Evolutionary conservation across 192 early-diverging fungal genomes (phyloP).

Genomic region (Podila clonocystis): DNA sequence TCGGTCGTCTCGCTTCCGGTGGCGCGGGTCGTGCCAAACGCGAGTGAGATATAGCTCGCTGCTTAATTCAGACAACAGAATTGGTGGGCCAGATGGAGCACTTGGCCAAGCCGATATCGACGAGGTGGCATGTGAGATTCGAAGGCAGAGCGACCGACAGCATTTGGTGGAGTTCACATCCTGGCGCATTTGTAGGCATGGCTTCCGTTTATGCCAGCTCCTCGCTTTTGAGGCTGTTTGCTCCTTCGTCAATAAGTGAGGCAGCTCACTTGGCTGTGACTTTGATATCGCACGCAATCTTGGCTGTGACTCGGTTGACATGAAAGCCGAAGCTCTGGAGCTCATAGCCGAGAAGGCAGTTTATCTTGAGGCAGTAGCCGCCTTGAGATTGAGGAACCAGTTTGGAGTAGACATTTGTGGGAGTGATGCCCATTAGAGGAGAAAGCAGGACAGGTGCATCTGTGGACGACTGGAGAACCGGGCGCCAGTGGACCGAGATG

Average conservation of each 20-base stretch:
- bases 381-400: neutral
- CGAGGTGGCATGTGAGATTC: neutral
- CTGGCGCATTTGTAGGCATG: neutral
- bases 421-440: constrained; percentile 1
- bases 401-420: neutral
- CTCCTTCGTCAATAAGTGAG: neutral
- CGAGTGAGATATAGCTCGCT: neutral
- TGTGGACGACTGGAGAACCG: neutral
- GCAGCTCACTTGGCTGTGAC: neutral
- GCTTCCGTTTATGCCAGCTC: neutral
- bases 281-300: constrained; percentile 8
- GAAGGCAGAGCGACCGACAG: neutral
- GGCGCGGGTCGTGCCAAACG: neutral
- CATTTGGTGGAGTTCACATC: constrained; percentile 1
- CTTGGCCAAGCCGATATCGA: constrained; percentile 2
- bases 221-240: neutral
- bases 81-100: constrained; percentile 10
- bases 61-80: neutral
- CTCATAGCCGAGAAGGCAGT: neutral
- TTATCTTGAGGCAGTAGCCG: constrained; percentile 10
- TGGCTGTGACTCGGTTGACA: neutral
- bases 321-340: constrained; percentile 8
- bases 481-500: constrained; percentile 12
- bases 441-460: neutral
- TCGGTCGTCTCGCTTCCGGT: neutral